Evolutionary conservation across 768 basidiomycete genomes (phyloP), one percentile per base, ranked within the genome.

Genomic region (Tulasnella sp.): DNA sequence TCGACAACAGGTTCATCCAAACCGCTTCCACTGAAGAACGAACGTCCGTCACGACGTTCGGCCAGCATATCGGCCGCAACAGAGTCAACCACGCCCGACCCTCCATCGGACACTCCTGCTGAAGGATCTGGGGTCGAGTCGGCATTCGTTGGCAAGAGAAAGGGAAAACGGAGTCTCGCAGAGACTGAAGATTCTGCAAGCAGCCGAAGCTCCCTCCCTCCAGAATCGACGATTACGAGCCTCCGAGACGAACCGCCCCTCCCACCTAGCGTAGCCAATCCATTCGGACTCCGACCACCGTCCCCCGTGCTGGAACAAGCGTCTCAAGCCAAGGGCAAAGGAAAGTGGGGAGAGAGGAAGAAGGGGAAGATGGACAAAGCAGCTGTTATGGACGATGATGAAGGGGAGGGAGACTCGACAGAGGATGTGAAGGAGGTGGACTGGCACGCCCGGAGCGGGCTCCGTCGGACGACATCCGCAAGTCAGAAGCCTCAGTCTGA

Each of bases 321-420:
- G 4, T 64, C 58, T 25, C 58, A 64, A 34, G 31, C 25, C 38
- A 77, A 77, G 45, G 49, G 29, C n/a, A 77, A 77, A 36, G 42
- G 45, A 22, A 77, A 77, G 54, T 77, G 76, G 76, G 76, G 70
- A 29, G 71, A 49, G 22, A 34, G 76, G 49, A 77, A 77, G 76
- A 77, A 77, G 49, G 52, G 49, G 31, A 71, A 73, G 52, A 39
- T 77, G 39, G 71, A 71, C 76, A 52, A 45, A 31, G 45, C 49
- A n/a, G 42, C 42, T 42, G 58, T 64, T 42, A 49, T 49, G 69
- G 36, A 36, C 7, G 76, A 77, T 1, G 76, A 73, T 29, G 76
- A 71, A 17, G 45, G 19, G 22, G 64, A 64, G 17, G 76, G 34
- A 1, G 71, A 72, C 11, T 64, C 58, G 12, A 31, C 58, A 6